Evolutionary conservation across 2,329 filamentous ascomycete genomes (phyloP).

Genomic region (Ciborinia camelliae): DNA sequence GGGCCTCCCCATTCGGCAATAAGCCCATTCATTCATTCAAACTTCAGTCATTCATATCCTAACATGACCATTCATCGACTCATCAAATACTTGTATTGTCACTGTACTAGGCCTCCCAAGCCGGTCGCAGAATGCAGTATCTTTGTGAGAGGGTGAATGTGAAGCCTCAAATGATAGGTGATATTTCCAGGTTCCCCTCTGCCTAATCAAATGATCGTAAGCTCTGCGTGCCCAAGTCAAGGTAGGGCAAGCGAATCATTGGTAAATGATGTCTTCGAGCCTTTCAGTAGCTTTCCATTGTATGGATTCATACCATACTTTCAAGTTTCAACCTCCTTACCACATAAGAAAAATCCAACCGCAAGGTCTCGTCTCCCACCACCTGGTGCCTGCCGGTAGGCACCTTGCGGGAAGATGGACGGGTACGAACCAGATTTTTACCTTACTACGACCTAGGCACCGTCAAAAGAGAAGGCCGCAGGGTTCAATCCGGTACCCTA

Average conservation of each 20-base stretch:
- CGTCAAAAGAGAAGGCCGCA: constrained; percentile 8
- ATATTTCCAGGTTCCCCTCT: constrained; percentile 12
- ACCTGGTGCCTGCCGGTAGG: constrained; percentile 29
- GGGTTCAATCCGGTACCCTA: constrained; percentile 10
- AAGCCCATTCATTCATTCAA: constrained; percentile 1
- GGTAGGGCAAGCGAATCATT: constrained; percentile 2
- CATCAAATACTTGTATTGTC: constrained; percentile 13
- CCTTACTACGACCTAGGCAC: neutral
- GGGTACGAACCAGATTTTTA: constrained; percentile 4
- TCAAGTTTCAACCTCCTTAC: neutral
- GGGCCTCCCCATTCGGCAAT: neutral
- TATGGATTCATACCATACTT: neutral
- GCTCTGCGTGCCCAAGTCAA: constrained; percentile 26
- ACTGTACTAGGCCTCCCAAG: constrained; percentile 13
- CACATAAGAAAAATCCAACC: constrained; percentile 1
- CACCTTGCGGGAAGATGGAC: constrained; percentile 18
- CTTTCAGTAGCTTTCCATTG: constrained; percentile 2
- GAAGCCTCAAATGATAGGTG: constrained; percentile 26
- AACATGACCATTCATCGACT: constrained; percentile 6
- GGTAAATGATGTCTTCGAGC: neutral
- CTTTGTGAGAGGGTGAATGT: constrained; percentile 17
- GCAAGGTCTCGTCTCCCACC: constrained; percentile 32
- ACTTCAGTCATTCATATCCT: neutral
- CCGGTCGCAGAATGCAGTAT: constrained; percentile 20
- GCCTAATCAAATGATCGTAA: constrained; percentile 23